Percentiles rank a stretch among this genome's conserved stretches.
Conservation (phyloP, 371 early-diverging fungal species). For the Rhizopus sp. region DNA sequence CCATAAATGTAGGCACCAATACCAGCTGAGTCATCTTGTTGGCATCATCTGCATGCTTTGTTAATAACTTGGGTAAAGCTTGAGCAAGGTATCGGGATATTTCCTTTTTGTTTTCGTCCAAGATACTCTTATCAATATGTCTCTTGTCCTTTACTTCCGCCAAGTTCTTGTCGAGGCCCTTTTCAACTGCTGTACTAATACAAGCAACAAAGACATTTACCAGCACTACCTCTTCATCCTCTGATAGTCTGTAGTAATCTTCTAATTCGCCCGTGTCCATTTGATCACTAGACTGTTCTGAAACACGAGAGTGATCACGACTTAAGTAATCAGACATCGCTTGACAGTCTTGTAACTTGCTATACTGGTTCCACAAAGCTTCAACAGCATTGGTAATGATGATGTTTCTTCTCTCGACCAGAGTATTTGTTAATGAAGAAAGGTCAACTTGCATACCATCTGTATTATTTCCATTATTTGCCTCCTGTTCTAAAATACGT, state of each 20-base stretch:
- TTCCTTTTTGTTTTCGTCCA: constrained; percentile 40
- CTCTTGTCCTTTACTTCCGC: constrained; percentile 22
- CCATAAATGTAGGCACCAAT: constrained; percentile 57
- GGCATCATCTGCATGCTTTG: constrained; percentile 66
- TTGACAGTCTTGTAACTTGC: constrained; percentile 54
- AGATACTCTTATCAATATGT: constrained; percentile 22
- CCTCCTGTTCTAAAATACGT: constrained; percentile 13
- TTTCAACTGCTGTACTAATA: constrained; percentile 38
- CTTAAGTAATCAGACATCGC: constrained; percentile 59
- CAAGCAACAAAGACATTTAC: constrained; percentile 55
- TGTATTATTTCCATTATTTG: constrained; percentile 20
- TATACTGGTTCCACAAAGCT: constrained; percentile 59
- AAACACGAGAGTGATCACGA: constrained; percentile 54
- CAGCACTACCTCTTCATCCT: constrained; percentile 66
- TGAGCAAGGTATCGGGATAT: constrained; percentile 60
- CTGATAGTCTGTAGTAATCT: constrained; percentile 53
- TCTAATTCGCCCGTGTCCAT: constrained; percentile 24
- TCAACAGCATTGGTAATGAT: constrained; percentile 53
- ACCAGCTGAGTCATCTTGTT: constrained; percentile 55
- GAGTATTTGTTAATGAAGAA: constrained; percentile 7
- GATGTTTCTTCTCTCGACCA: constrained; percentile 19
- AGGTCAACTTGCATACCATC: constrained; percentile 20
- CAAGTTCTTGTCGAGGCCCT: constrained; percentile 30
- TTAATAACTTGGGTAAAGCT: constrained; percentile 61
- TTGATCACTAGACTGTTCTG: constrained; percentile 14